Percentiles rank a stretch among this genome's conserved stretches.
Conservation (phyloP, 2,329 filamentous ascomycete species). For the Raffaelea deltoideospora region DNA sequence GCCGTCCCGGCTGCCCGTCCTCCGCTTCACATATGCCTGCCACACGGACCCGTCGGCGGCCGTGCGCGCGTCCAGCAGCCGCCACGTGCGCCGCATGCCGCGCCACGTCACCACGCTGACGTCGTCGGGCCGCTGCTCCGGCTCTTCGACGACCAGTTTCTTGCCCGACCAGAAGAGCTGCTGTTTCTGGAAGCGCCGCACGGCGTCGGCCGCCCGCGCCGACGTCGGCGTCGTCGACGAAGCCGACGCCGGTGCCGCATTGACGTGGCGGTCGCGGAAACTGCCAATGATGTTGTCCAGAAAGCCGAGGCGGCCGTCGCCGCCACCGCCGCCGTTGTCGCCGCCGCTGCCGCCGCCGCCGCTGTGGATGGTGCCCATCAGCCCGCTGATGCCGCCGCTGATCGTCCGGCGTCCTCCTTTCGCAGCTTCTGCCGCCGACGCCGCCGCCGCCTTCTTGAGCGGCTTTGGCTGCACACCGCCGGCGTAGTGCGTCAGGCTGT, state of each 20-base stretch:
- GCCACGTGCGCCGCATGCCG: slow-evolving; percentile 18
- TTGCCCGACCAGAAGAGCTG: slow-evolving; percentile 12
- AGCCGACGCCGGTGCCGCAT: background rate
- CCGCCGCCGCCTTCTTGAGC: slow-evolving; percentile 12
- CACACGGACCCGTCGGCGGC: slow-evolving; percentile 23
- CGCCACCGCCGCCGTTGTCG: no score
- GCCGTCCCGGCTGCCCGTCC: background rate
- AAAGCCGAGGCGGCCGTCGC: background rate
- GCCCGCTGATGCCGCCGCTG: background rate
- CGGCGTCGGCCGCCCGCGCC: background rate
- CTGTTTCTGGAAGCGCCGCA: background rate
- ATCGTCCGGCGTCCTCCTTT: background rate
- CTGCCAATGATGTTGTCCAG: no score
- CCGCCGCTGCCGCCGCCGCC: background rate
- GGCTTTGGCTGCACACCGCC: slow-evolving; percentile 11
- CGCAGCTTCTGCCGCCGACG: slow-evolving; percentile 3
- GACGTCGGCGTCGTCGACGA: background rate
- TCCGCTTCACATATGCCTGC: slow-evolving; percentile 29
- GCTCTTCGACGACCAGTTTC: slow-evolving; percentile 18
- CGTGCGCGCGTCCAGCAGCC: slow-evolving; percentile 22
- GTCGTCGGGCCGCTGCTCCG: slow-evolving; percentile 11
- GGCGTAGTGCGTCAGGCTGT: slow-evolving; percentile 27
- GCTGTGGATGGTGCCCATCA: background rate
- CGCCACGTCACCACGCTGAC: slow-evolving; percentile 16
- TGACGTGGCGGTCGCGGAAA: background rate